A percentile compares a stretch with the other conserved stretches of the same genome.
phyloP scores from a whole-genome alignment of 805 yeast genomes.

The Grigorovia jiainica region DNA sequence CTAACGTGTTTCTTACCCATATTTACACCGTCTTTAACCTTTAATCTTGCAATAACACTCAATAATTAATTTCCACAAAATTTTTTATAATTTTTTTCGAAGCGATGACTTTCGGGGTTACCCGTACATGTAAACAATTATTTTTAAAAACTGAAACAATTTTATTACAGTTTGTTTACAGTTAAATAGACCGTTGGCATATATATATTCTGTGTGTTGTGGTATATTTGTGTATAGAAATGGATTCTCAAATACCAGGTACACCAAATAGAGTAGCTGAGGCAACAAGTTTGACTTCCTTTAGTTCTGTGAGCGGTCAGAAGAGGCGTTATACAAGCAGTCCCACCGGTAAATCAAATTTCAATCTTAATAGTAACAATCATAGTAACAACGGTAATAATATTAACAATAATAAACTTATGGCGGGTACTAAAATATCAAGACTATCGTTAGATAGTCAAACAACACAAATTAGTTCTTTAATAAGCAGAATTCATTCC shows the following conservation, averaged over 20 bases:
- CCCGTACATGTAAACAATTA: not conserved
- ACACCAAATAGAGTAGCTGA: not conserved
- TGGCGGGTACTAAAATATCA: not conserved
- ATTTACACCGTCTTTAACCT: not conserved
- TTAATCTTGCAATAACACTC: no score
- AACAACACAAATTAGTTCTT: slow-evolving; percentile 1
- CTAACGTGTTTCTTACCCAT: not conserved
- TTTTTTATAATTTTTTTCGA: not conserved
- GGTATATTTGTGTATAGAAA: not conserved
- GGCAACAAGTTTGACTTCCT: not conserved
- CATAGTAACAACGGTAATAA: no score
- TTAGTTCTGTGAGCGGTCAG: not conserved
- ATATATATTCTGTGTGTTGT: no score
- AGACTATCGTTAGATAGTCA: slow-evolving; percentile 4
- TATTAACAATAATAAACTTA: not conserved
- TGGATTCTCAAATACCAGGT: not conserved
- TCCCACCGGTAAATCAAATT: slow-evolving; percentile 2
- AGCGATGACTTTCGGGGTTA: not conserved
- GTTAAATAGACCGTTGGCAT: no score
- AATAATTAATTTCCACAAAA: not conserved
- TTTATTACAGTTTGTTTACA: no score
- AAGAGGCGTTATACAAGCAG: slow-evolving; percentile 10
- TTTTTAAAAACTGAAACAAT: no score
- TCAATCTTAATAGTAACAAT: not conserved
- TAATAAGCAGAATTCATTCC: not conserved